These are phyloP conservation scores for Sideroxylon spinosum DNA, from an alignment of 179 eudicot species.

Conservation along the genomic window DNA sequence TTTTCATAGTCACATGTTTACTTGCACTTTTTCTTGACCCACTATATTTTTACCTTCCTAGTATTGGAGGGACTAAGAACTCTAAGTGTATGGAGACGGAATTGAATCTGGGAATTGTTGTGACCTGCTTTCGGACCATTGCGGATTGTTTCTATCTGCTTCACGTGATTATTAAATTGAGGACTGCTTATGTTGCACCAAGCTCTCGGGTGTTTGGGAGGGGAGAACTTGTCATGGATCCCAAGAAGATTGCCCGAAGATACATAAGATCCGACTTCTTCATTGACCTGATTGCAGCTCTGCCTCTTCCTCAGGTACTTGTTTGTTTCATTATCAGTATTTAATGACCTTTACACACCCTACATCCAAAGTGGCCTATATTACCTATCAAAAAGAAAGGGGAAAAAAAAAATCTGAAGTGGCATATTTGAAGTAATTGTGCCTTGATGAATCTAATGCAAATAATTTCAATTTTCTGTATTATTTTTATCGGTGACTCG, in stretches of 20 bases:
- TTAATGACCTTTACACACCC: neutral
- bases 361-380: neutral
- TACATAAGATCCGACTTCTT: constrained; percentile 69
- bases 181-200: constrained; percentile 95
- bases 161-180: constrained; percentile 77
- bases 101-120: constrained; percentile 58
- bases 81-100: constrained; percentile 71
- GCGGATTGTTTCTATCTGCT: constrained; percentile 80
- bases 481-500: neutral
- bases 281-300: constrained; percentile 82
- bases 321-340: neutral
- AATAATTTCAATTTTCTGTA: neutral
- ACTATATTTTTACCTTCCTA: constrained; percentile 75
- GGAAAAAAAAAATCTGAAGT: too few relatives aligned
- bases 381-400: neutral
- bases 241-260: constrained; percentile 74
- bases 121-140: constrained; percentile 70
- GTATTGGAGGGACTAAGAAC: constrained; percentile 41
- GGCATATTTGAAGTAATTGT: neutral
- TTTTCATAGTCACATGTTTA: constrained; percentile 78
- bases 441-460: neutral
- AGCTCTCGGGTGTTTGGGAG: constrained; percentile 93
- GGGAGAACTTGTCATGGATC: constrained; percentile 97
- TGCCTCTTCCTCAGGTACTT: constrained; percentile 94
- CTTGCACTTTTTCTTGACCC: constrained; percentile 93